Percentiles rank a stretch among this genome's conserved stretches.
Conservation (phyloP, 2,329 filamentous ascomycete genomes). For the Ceratocystis variospora region DNA sequence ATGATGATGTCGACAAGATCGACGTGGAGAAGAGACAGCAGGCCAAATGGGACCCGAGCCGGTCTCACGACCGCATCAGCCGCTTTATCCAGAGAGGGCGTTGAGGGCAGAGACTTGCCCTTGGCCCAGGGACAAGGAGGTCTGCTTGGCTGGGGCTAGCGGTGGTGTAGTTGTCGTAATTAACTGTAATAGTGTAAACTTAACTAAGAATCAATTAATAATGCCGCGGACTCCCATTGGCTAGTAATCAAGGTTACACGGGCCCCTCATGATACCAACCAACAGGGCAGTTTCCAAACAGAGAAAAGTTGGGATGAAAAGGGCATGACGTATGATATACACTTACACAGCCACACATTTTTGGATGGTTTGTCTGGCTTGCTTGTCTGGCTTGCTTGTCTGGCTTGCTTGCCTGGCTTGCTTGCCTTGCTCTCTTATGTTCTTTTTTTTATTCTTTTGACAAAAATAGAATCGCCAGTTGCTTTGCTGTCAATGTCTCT, state of each 20-base stretch:
- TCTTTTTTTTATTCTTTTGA: too few relatives aligned
- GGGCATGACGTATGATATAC: too few relatives aligned
- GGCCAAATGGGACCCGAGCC: conserved; percentile 16
- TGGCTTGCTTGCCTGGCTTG: too few relatives aligned
- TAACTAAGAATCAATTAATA: not conserved
- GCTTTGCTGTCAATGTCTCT: too few relatives aligned
- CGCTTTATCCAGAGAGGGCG: conserved; percentile 10
- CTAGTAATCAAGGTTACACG: not conserved
- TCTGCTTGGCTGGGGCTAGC: not conserved
- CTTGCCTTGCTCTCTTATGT: too few relatives aligned
- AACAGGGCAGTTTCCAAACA: not conserved
- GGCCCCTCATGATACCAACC: not conserved
- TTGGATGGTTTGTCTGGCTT: too few relatives aligned
- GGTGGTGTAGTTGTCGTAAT: not conserved
- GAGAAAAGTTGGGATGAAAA: not conserved
- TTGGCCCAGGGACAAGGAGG: not conserved
- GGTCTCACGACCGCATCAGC: conserved; percentile 12
- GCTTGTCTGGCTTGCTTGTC: too few relatives aligned
- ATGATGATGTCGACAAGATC: conserved; percentile 18
- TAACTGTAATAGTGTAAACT: not conserved
- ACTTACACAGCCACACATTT: too few relatives aligned
- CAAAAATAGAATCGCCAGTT: too few relatives aligned
- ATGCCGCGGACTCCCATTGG: not conserved
- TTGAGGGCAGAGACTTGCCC: not conserved
- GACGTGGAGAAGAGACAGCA: conserved; percentile 7